Evolutionary conservation across 352 stramenopile species (phyloP), one percentile per base, ranked within the genome.

Genomic region (Globisporangium megalacanthum): DNA sequence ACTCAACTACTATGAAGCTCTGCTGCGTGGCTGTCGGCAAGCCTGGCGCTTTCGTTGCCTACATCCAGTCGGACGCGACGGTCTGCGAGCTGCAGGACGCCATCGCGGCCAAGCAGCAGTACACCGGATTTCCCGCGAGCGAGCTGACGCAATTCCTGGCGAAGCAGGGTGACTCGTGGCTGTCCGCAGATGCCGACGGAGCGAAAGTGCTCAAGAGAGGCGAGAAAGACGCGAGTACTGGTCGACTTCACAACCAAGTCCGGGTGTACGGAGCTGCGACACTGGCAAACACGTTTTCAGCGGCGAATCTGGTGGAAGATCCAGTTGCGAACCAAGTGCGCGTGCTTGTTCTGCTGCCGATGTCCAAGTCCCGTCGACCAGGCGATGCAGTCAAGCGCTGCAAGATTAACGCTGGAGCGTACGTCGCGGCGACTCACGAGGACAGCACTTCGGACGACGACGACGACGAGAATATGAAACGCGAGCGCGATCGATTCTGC

Each of bases 1-100:
- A 39, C 5, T 13, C 35, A 39, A 39, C 35, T 8, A 8, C 35
- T 2, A 92, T 92, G 77, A 83, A 83, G n/a, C 78, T 45, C 13
- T 20, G 14, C 3, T 45, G 14, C 39, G 39, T 20, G 13, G 39
- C 20, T 0, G 39, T 45, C 39, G 39, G 14, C 39, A 19, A n/a
- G 19, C 39, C 39, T 19, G 39, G 39, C 4, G 39, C 14, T 20
- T 20, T 45, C 14, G 5, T 45, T 3, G 13, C 20, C 39, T 1
- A 45, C 10, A 45, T 45, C 3, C 5, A 17, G 39, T n/a, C 39
- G 14, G 14, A 45, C 14, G 39, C 39, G 13, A 20, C 14, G 13
- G 14, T 45, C 39, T 45, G 13, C 39, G 39, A 45, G 14, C 14
- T 45, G 13, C 39, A 45, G 14, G 39, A 45, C 14, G 39, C 6